Evolutionary conservation across 2,329 filamentous ascomycete species (phyloP).

Genomic region (Scytalidium sp.): DNA sequence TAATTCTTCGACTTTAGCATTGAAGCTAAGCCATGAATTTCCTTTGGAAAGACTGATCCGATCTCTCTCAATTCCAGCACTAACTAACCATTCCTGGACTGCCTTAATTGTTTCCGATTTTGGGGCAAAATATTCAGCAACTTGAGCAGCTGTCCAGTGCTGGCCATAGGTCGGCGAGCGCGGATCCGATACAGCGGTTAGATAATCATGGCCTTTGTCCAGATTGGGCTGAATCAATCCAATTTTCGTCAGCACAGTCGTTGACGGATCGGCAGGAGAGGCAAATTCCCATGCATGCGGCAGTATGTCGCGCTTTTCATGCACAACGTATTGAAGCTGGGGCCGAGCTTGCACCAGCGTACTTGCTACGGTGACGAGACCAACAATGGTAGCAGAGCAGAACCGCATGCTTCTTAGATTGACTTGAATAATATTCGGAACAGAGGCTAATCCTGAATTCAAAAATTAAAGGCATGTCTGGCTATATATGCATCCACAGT

Average conservation of each 20-base stretch:
- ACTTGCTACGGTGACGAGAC: neutral
- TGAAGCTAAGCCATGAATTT: slow-evolving; percentile 25
- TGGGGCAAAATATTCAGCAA: slow-evolving; percentile 41
- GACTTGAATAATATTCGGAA: no score
- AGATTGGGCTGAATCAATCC: slow-evolving; percentile 44
- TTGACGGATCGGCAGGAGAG: slow-evolving; percentile 13
- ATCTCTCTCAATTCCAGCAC: slow-evolving; percentile 44
- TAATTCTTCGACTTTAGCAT: slow-evolving; percentile 33
- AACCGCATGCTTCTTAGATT: no score
- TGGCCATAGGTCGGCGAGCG: slow-evolving; percentile 41
- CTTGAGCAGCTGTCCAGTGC: slow-evolving; percentile 42
- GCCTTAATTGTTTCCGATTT: slow-evolving; percentile 41
- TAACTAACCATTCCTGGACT: slow-evolving; percentile 51
- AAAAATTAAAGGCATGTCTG: no score
- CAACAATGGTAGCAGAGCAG: neutral
- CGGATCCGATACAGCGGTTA: slow-evolving; percentile 42
- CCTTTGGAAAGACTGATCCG: slow-evolving; percentile 43
- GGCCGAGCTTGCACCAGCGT: neutral
- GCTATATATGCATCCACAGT: no score
- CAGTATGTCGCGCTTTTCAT: slow-evolving; percentile 18
- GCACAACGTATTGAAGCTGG: slow-evolving; percentile 16
- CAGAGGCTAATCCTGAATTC: no score
- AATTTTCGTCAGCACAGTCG: slow-evolving; percentile 29
- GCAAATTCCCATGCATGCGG: slow-evolving; percentile 16
- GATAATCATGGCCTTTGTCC: slow-evolving; percentile 40